Percentiles rank a stretch among this genome's conserved stretches.
Evolutionary conservation across 2,329 filamentous ascomycete species (phyloP).

Genomic region (Akanthomyces uredinophilus): DNA sequence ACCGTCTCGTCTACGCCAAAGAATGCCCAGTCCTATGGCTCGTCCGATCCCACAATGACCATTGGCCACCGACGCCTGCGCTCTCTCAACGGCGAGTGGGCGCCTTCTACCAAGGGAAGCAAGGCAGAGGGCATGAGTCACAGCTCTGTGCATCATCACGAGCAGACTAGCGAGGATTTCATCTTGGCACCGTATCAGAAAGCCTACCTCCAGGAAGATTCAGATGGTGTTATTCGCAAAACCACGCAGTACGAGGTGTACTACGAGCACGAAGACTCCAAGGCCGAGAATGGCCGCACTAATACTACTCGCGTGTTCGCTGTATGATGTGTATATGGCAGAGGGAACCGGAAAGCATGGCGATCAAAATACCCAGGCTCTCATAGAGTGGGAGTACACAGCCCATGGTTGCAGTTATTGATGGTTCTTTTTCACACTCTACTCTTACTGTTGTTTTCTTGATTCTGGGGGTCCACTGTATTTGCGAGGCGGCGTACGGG

Average conservation of each 20-base stretch:
- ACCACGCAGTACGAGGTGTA: slow-evolving; percentile 32
- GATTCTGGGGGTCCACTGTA: neutral
- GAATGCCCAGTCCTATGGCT: slow-evolving; percentile 5
- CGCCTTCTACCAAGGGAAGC: slow-evolving; percentile 28
- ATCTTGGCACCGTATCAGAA: slow-evolving; percentile 24
- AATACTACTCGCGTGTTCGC: neutral
- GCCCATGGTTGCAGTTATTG: neutral
- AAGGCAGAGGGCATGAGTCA: slow-evolving; percentile 24
- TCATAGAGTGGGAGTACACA: neutral
- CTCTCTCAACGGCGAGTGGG: slow-evolving; percentile 26
- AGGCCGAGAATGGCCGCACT: neutral
- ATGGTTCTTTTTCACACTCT: neutral
- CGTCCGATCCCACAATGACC: slow-evolving; percentile 18
- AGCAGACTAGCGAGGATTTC: slow-evolving; percentile 31
- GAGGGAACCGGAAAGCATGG: neutral
- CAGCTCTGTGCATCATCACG: slow-evolving; percentile 24
- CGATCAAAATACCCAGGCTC: neutral
- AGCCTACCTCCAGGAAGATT: slow-evolving; percentile 14
- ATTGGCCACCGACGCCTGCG: slow-evolving; percentile 19
- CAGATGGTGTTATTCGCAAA: slow-evolving; percentile 28
- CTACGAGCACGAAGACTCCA: slow-evolving; percentile 22
- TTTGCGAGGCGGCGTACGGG: neutral
- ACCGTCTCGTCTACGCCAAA: slow-evolving; percentile 15
- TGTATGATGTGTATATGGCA: neutral
- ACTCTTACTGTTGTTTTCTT: neutral